Evolutionary conservation across 2,329 filamentous ascomycete genomes (phyloP).

Genomic region (Amauroascus verrucosus): DNA sequence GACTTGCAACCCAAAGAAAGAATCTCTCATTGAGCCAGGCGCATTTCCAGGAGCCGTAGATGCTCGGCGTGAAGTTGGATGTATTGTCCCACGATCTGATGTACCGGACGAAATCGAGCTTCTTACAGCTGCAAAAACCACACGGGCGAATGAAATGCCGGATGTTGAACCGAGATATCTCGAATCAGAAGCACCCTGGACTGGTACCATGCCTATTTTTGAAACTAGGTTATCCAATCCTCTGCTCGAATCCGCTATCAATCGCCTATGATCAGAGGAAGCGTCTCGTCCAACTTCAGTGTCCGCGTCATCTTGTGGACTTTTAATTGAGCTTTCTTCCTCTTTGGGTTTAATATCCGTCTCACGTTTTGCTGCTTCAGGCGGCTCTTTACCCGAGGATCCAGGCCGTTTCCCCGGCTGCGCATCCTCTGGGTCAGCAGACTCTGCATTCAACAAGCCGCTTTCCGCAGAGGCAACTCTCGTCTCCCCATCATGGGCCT

Average conservation of each 20-base stretch:
- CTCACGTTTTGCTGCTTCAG: background rate
- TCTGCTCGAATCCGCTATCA: slow-evolving; percentile 42
- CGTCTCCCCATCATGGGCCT: slow-evolving; percentile 50
- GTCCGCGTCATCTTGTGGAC: background rate
- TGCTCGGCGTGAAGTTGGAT: slow-evolving; percentile 46
- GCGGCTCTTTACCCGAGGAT: background rate
- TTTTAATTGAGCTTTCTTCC: slow-evolving; percentile 8
- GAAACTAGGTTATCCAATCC: slow-evolving; percentile 57
- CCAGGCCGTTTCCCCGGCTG: background rate
- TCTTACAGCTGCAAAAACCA: slow-evolving; percentile 90
- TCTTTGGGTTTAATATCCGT: slow-evolving; percentile 7
- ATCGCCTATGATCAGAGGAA: slow-evolving; percentile 31
- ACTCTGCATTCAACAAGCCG: background rate
- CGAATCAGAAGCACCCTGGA: slow-evolving; percentile 66
- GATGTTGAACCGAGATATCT: slow-evolving; percentile 75
- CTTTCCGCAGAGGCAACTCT: slow-evolving; percentile 16
- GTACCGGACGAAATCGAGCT: slow-evolving; percentile 50
- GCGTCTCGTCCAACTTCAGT: slow-evolving; percentile 8
- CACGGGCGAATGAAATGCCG: slow-evolving; percentile 85
- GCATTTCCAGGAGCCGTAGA: slow-evolving; percentile 39
- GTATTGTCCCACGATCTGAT: slow-evolving; percentile 55
- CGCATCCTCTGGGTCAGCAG: background rate
- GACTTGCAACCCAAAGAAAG: slow-evolving; percentile 92
- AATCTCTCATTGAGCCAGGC: slow-evolving; percentile 81
- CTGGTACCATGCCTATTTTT: slow-evolving; percentile 64